Evolutionary conservation across 208 protist species (phyloP).

Genomic region (Leishmania gerbilli): DNA sequence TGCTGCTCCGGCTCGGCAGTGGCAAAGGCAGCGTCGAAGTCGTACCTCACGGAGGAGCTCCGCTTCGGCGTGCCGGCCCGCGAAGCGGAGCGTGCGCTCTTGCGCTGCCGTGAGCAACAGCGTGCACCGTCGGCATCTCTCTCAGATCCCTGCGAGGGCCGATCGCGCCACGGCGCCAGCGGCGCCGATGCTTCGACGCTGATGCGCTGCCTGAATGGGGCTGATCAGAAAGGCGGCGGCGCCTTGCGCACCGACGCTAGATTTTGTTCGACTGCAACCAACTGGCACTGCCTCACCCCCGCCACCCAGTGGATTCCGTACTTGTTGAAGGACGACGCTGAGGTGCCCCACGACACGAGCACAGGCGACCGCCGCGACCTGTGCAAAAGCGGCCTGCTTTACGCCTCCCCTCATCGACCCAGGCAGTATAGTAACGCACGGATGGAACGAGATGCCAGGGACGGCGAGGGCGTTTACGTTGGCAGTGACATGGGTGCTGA

Average conservation of each 20-base stretch:
- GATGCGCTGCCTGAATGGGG: not conserved
- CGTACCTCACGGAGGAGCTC: conserved; percentile 16
- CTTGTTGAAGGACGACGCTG: not conserved
- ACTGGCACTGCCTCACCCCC: conserved; percentile 1
- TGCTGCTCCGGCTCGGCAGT: not conserved
- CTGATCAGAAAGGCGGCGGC: not conserved
- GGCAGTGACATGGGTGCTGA: not conserved
- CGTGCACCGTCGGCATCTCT: not conserved
- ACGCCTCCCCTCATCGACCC: not conserved
- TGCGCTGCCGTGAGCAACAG: not conserved
- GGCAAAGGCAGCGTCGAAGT: not conserved
- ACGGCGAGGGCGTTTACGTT: not conserved
- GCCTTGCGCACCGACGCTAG: not conserved
- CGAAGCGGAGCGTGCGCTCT: not conserved
- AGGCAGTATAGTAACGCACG: not conserved
- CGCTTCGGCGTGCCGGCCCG: conserved; percentile 12
- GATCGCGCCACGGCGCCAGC: not conserved
- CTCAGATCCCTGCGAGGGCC: not conserved
- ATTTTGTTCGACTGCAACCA: not conserved
- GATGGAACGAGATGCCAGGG: not conserved
- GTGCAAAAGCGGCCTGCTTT: not conserved
- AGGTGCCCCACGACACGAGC: not conserved
- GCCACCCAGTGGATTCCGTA: conserved; percentile 7
- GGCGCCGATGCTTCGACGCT: not conserved
- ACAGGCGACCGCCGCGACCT: not conserved